These are phyloP conservation scores for Polychytrium aggregatum DNA, from an alignment of 192 early-diverging fungal species.

Conservation along the genomic window DNA sequence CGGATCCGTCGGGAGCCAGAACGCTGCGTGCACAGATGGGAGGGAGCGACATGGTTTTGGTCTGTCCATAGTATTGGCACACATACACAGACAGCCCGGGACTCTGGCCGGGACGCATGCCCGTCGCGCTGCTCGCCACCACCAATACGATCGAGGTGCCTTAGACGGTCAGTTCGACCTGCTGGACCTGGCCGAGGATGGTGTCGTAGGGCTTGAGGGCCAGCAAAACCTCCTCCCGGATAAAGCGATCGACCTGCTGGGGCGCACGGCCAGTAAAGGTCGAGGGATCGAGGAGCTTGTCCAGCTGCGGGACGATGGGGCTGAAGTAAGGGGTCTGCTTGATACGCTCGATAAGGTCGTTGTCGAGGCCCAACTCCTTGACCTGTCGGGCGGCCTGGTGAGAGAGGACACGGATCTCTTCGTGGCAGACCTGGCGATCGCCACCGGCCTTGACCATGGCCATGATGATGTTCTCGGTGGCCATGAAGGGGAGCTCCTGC, in stretches of 20 bases:
- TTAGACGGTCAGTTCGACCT: slow-evolving; percentile 69
- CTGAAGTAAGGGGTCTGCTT: slow-evolving; percentile 74
- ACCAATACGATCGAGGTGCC: background rate
- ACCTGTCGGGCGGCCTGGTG: slow-evolving; percentile 87
- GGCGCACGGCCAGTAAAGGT: slow-evolving; percentile 94
- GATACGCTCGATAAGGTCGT: slow-evolving; percentile 90
- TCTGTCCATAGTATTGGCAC: too few species aligned
- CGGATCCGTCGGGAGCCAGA: too few species aligned
- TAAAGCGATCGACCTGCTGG: slow-evolving; percentile 81
- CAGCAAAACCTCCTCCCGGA: slow-evolving; percentile 66
- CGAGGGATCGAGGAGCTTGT: slow-evolving; percentile 65
- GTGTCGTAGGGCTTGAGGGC: slow-evolving; percentile 69
- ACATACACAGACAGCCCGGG: too few species aligned
- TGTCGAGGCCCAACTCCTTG: slow-evolving; percentile 85
- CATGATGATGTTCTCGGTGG: slow-evolving; percentile 99
- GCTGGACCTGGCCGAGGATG: slow-evolving; percentile 42
- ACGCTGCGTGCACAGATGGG: too few species aligned
- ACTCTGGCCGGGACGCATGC: too few species aligned
- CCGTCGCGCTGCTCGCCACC: too few species aligned
- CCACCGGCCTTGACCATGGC: slow-evolving; percentile 94
- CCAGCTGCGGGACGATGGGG: slow-evolving; percentile 62
- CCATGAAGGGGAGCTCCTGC: slow-evolving; percentile 98
- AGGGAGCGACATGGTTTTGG: too few species aligned
- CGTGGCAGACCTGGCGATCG: slow-evolving; percentile 91
- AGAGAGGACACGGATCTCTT: slow-evolving; percentile 88